Evolutionary conservation across 257 asterid species (phyloP).

Genomic region (Jasminum sambac): DNA sequence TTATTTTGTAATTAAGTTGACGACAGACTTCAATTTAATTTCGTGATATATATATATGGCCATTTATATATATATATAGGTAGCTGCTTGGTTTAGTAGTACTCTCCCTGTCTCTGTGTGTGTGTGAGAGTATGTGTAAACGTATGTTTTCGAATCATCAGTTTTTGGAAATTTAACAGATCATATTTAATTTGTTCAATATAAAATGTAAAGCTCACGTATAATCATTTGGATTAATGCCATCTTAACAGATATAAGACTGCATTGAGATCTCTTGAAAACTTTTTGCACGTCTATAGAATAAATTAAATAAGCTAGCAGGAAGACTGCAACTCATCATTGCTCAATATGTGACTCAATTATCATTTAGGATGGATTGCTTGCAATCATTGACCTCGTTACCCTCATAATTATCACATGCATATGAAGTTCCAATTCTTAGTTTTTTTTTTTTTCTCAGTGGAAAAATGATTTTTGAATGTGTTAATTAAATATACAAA

Average conservation of each 20-base stretch:
- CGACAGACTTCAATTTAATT: too few species aligned
- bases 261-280: conserved; percentile 2
- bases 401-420: not conserved
- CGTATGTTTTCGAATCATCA: not conserved
- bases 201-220: not conserved
- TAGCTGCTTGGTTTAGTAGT: too few species aligned
- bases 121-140: too few species aligned
- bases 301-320: not conserved
- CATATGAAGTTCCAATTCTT: too few species aligned
- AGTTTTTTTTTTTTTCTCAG: too few species aligned
- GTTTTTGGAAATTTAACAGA: too few species aligned
- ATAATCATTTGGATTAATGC: not conserved
- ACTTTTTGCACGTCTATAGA: not conserved
- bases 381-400: conserved; percentile 3
- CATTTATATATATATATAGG: too few species aligned
- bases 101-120: too few species aligned
- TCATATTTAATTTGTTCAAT: too few species aligned
- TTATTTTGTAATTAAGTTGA: not conserved
- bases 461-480: too few species aligned
- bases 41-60: too few species aligned
- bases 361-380: not conserved
- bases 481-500: too few species aligned
- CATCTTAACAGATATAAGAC: not conserved
- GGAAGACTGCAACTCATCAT: conserved; percentile 1
- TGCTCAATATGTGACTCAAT: conserved; percentile 2